These are phyloP conservation scores for Furculomyces boomerangus DNA, from an alignment of 371 early-diverging fungal species.

Conservation along the genomic window DNA sequence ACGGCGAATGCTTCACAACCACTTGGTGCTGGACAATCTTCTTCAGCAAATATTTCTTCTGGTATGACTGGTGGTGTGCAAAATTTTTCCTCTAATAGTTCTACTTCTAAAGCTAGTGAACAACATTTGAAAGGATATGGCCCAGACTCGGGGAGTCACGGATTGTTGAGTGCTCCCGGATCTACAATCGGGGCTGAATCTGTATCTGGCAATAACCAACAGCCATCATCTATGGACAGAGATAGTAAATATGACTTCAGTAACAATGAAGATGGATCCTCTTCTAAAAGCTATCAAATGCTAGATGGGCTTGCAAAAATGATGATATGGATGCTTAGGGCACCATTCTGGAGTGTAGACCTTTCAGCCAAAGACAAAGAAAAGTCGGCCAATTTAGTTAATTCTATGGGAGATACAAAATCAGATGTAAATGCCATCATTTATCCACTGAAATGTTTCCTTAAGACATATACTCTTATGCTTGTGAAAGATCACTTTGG, in stretches of 20 bases:
- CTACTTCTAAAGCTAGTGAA: not conserved
- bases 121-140: not conserved
- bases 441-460: slow-evolving; percentile 21
- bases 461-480: slow-evolving; percentile 69
- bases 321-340: not conserved
- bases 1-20: not conserved
- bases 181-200: not conserved
- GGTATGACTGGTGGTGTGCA: not conserved
- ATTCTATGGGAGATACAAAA: not conserved
- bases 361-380: not conserved
- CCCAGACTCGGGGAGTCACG: not conserved
- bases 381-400: not conserved
- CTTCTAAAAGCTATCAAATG: not conserved
- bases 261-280: not conserved
- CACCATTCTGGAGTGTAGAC: slow-evolving; percentile 18
- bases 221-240: not conserved
- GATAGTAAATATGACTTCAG: not conserved
- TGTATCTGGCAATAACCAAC: not conserved
- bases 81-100: not conserved
- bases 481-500: slow-evolving; percentile 71
- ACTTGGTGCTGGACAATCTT: not conserved
- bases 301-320: not conserved
- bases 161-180: not conserved
- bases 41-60: not conserved
- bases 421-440: not conserved